Evolutionary conservation across 2,329 filamentous ascomycete genomes (phyloP).

Genomic region (Dactylellina haptotyla): DNA sequence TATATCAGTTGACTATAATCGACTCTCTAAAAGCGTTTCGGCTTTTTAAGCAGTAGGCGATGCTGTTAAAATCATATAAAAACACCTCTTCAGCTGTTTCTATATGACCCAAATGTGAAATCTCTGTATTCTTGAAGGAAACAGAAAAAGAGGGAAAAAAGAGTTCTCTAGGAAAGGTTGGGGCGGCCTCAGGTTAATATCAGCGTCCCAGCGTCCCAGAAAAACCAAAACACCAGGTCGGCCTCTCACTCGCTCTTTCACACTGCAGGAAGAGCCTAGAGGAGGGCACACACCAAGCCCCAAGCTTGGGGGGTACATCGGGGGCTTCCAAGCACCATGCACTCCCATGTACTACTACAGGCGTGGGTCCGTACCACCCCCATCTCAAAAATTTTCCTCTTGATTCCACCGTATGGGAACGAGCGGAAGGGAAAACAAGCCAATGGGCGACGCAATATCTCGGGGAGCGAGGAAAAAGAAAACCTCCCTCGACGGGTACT

Average conservation of each 20-base stretch:
- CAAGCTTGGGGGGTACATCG: constrained; percentile 18
- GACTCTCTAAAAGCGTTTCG: constrained; percentile 54
- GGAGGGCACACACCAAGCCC: constrained; percentile 6
- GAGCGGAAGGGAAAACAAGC: constrained; percentile 37
- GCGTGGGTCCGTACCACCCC: constrained; percentile 50
- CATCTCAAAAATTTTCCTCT: constrained; percentile 51
- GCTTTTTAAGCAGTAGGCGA: constrained; percentile 52
- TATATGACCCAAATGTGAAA: constrained; percentile 27
- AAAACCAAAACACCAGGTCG: constrained; percentile 46
- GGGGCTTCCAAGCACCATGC: constrained; percentile 41
- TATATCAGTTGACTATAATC: constrained; percentile 43
- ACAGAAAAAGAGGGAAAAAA: constrained; percentile 24
- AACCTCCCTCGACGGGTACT: constrained; percentile 47
- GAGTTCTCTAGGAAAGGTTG: constrained; percentile 28
- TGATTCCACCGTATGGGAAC: constrained; percentile 45
- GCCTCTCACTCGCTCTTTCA: not conserved
- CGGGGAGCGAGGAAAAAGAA: constrained; percentile 42
- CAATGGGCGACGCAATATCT: constrained; percentile 46
- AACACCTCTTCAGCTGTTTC: constrained; percentile 47
- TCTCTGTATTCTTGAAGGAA: constrained; percentile 32
- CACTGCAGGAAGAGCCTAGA: not conserved
- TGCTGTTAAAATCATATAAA: constrained; percentile 52
- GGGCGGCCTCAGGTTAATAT: constrained; percentile 35
- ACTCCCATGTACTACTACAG: constrained; percentile 48
- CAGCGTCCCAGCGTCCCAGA: constrained; percentile 7